Percentiles rank a stretch among this genome's conserved stretches.
These are phyloP conservation scores for Cryptosporidium parvum DNA, from an alignment of 169 alveolate species.

Conservation along the genomic window DNA sequence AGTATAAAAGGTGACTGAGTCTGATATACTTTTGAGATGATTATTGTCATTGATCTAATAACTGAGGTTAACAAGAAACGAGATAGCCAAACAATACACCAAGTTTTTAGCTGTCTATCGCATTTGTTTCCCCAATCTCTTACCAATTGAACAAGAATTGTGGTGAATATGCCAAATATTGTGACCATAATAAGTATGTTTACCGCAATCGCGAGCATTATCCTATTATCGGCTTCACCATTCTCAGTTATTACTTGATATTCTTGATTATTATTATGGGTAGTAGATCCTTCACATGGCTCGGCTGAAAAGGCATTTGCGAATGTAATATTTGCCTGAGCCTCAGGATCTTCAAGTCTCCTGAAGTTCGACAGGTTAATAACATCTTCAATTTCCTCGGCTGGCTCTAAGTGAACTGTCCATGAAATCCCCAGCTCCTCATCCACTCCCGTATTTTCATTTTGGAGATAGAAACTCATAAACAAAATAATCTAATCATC, in stretches of 20 bases:
- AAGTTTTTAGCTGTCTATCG: slow-evolving; percentile 38
- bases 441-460: slow-evolving; percentile 55
- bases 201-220: slow-evolving; percentile 28
- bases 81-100: slow-evolving; percentile 73
- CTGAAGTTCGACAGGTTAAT: slow-evolving; percentile 30
- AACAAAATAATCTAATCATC: slow-evolving; percentile 20
- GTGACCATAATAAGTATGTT: slow-evolving; percentile 10
- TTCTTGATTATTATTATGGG: neutral
- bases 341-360: slow-evolving; percentile 23
- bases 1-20: slow-evolving; percentile 26
- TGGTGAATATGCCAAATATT: slow-evolving; percentile 23
- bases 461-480: slow-evolving; percentile 72
- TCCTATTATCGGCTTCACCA: slow-evolving; percentile 4
- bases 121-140: slow-evolving; percentile 51
- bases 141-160: slow-evolving; percentile 10
- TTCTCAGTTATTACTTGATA: slow-evolving; percentile 32
- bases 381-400: slow-evolving; percentile 11
- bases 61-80: slow-evolving; percentile 54
- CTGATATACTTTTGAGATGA: slow-evolving; percentile 25
- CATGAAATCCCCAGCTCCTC: slow-evolving; percentile 67
- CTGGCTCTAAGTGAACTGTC: slow-evolving; percentile 53
- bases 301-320: slow-evolving; percentile 13
- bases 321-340: slow-evolving; percentile 12
- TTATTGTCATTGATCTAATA: slow-evolving; percentile 28
- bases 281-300: neutral